phyloP scores from a whole-genome alignment of 306 rosid species.

The Mimosa pudica region DNA sequence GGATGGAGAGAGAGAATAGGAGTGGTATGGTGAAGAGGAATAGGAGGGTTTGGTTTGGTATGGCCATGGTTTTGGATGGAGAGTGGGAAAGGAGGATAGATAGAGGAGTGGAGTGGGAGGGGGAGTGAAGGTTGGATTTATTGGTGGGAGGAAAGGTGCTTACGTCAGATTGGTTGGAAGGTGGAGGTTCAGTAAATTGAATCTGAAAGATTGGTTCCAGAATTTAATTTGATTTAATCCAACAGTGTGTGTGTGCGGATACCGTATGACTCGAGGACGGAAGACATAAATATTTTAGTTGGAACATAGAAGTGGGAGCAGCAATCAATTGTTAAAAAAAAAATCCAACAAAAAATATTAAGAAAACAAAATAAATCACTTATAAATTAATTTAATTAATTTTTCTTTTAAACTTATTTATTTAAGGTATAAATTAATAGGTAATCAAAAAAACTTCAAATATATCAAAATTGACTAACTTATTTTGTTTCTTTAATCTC shows the following conservation, averaged over 20 bases:
- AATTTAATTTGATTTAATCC: not conserved
- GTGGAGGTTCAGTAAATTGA: slow-evolving; percentile 24
- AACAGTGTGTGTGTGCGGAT: not conserved
- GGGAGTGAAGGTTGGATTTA: slow-evolving; percentile 45
- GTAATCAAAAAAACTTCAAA: too few species aligned
- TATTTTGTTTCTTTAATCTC: too few species aligned
- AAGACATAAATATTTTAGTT: not conserved
- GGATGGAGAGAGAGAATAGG: slow-evolving; percentile 19
- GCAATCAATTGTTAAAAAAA: not conserved
- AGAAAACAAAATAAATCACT: too few species aligned
- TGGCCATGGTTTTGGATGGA: slow-evolving; percentile 46
- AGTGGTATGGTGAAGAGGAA: slow-evolving; percentile 15
- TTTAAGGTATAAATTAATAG: too few species aligned
- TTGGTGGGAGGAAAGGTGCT: slow-evolving; percentile 1
- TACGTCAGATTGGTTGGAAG: slow-evolving; percentile 38
- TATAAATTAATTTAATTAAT: too few species aligned
- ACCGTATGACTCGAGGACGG: not conserved
- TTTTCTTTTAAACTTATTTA: too few species aligned
- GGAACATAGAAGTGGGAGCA: not conserved
- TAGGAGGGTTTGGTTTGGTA: slow-evolving; percentile 7
- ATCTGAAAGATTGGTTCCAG: not conserved
- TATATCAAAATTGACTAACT: too few species aligned
- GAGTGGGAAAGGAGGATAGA: too few species aligned
- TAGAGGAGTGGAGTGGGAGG: not conserved
- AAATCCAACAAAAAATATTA: too few species aligned